Base-by-base conservation (phyloP, 257 asterid species). In the Solanum infundibuliforme region DNA sequence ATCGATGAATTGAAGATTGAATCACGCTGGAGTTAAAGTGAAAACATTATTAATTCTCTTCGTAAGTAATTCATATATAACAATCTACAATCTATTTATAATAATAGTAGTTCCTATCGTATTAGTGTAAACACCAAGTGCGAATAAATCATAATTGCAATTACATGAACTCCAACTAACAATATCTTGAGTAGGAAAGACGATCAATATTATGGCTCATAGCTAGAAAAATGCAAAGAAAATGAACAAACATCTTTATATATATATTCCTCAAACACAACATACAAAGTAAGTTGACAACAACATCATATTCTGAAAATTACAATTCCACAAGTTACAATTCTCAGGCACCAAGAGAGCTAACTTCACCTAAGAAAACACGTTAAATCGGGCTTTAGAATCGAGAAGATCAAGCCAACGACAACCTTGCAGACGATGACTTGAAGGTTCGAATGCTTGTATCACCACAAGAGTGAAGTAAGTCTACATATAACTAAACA, bases 401-500 rank as follows among this genome's bases (percentile, higher is more conserved):
- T 46, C 85, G 14, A 77, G 39, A 87, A 60, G 86, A 21, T 79
- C 85, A 79, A 79, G 48, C 84, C 38, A 5, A 35, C 18, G 82
- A 73, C 48, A 73, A 73, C 48, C 83, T 74, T 39, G 38, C 18
- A 20, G 16, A 18, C 14, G 46, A 35, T 18, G 48, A 73, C 4
- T 20, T 71, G 81, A 72, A 21, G 29, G 83, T 5, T 36, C 3
- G 11, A 34, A 74, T 52, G 20, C 68, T 46, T 16, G 41, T 81
- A 46, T 46, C 32, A 46, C 68, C 68, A 81, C 41, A 46, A n/a
- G 48, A 52, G 62, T 43, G 77, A 55, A 81, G 83, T 25, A 52
- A 88, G 41, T 43, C 86, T 85, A 62, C 83, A 31, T 81, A 81
- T 88, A 71, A 58, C 89, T 87, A 87, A 83, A 87, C 89, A 87